phyloP scores from a whole-genome alignment of 176 grass and related monocot species.

The Alopecurus myosuroides region DNA sequence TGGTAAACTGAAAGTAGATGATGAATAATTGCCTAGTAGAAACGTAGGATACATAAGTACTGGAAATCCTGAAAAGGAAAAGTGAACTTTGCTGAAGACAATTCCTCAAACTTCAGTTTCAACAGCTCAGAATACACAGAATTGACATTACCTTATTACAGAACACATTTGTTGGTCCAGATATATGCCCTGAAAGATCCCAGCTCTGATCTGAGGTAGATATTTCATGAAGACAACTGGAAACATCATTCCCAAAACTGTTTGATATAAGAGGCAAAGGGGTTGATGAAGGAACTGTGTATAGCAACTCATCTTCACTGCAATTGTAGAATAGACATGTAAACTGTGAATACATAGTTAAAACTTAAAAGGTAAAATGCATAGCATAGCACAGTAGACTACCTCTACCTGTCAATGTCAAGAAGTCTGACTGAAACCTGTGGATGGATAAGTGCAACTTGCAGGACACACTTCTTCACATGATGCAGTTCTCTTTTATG shows the following conservation, averaged over 20 bases:
- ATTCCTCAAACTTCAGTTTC: conserved; percentile 9
- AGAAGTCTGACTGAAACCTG: conserved; percentile 77
- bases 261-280: conserved; percentile 68
- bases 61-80: conserved; percentile 82
- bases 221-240: conserved; percentile 71
- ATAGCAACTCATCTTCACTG: conserved; percentile 78
- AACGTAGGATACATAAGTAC: conserved; percentile 92
- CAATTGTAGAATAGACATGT: conserved; percentile 20
- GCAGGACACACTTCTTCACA: conserved; percentile 78
- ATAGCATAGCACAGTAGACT: conserved; percentile 7
- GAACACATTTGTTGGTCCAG: conserved; percentile 53
- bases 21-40: conserved; percentile 22
- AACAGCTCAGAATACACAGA: conserved; percentile 4
- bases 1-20: conserved; percentile 17
- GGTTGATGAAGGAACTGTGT: conserved; percentile 48
- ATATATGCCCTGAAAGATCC: conserved; percentile 85
- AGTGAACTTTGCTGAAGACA: conserved; percentile 32
- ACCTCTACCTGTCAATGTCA: conserved; percentile 86
- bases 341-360: conserved; percentile 4
- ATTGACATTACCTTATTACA: conserved; percentile 49
- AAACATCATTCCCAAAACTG: conserved; percentile 71
- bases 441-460: conserved; percentile 74
- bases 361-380: background rate
- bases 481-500: conserved; percentile 65
- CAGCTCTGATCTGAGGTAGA: conserved; percentile 52